Base-by-base conservation (phyloP, 257 asterid species). In the Plantago elongata region DNA sequence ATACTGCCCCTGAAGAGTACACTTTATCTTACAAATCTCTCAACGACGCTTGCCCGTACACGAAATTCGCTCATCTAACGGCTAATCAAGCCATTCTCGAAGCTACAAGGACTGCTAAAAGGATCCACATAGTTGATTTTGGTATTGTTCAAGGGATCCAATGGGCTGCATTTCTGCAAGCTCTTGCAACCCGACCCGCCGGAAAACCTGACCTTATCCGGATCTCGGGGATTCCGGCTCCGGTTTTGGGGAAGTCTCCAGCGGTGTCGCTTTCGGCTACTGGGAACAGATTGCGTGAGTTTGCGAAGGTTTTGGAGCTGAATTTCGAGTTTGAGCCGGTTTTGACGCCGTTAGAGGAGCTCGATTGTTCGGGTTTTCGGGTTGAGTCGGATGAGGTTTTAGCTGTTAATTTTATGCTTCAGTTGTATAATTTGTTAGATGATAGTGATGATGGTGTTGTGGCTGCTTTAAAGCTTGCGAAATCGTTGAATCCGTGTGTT, bases 111-210 rank as follows among this genome's bases (percentile, higher is more conserved):
- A 77, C 67, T 10, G 83, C 78, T 27, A 55, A 18, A 30, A 82
- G 73, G 71, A 93, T 93, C 65, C 99, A 87, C 81, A 81, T 93
- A 13, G 79, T 93, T 9, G 99, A 93, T 82, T 93, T 93, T 34
- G 99, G 99, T 9, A 86, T 93, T 45, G 90, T 83, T 18, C 97
- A 89, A 52, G 99, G 99, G 7, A 79, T 93, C 64, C 99, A 93
- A 54, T 93, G 99, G 99, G 97, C 99, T 1, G 97, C 97, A 6
- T 83, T 93, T 9, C 77, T 93, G 69, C 99, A 93, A 57, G 99
- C 96, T n/a, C 51, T 93, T 15, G 97, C 97, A 0, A 87, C 95
- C 64, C 84, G 99, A 43, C 84, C 96, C 18, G 54, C 86, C 16
- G 97, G 99, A 7, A 93, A 89, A 71, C 99, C 99, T 18, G 79